phyloP scores from a whole-genome alignment of 257 asterid genomes.

The Dorcoceras hygrometricum region DNA sequence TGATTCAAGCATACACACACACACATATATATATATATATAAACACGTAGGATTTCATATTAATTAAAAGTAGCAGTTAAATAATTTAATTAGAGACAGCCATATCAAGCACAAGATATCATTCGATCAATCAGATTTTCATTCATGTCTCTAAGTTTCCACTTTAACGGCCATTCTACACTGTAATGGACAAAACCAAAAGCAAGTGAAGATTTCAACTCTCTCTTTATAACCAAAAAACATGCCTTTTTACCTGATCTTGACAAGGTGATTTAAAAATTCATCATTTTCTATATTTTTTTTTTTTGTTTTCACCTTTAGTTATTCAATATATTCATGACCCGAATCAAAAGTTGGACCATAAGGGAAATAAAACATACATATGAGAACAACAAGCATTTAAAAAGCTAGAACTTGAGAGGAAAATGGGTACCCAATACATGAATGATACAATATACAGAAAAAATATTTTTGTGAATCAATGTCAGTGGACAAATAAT shows the following conservation, averaged over 20 bases:
- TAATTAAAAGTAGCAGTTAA: too few relatives aligned
- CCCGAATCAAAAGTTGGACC: not conserved
- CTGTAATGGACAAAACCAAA: slow-evolving; percentile 27
- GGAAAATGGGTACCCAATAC: not conserved
- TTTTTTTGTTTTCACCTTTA: too few relatives aligned
- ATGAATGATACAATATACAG: not conserved
- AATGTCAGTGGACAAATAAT: not conserved
- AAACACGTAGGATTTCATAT: too few relatives aligned
- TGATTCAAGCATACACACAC: too few relatives aligned
- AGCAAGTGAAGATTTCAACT: slow-evolving; percentile 12
- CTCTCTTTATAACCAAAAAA: slow-evolving; percentile 25
- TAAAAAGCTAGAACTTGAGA: not conserved
- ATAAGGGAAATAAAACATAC: not conserved
- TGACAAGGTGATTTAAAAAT: not conserved
- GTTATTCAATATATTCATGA: not conserved
- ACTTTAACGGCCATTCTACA: slow-evolving; percentile 9
- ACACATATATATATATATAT: too few relatives aligned
- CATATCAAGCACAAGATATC: slow-evolving; percentile 29
- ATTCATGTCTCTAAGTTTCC: slow-evolving; percentile 17
- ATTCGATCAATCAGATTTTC: slow-evolving; percentile 24
- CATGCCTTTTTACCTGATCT: slow-evolving; percentile 18
- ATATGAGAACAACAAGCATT: not conserved
- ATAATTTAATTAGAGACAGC: slow-evolving; percentile 20
- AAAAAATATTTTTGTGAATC: not conserved
- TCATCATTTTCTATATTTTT: not conserved